A percentile compares a stretch with the other conserved stretches of the same genome.
These are phyloP conservation scores for Moesziomyces globuligerus DNA, from an alignment of 1,284 basidiomycete species.

Conservation along the genomic window DNA sequence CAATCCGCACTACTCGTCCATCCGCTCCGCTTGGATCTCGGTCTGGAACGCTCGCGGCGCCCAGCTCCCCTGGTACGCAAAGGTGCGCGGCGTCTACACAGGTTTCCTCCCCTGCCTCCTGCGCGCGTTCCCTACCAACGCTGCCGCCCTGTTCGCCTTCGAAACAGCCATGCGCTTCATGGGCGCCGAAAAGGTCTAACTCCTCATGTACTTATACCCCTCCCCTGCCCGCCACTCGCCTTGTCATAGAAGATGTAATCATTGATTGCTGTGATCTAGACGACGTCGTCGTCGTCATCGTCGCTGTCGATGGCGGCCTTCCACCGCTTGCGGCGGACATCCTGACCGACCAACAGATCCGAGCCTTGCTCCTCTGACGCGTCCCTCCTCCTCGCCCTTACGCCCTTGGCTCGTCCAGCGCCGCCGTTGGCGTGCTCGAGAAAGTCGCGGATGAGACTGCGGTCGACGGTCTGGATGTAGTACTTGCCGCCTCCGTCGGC, in stretches of 20 bases:
- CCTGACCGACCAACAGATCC: slow-evolving; percentile 31
- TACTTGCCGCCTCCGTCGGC: slow-evolving; percentile 63
- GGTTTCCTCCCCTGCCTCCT: slow-evolving; percentile 59
- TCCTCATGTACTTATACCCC: no score
- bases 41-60: slow-evolving; percentile 50
- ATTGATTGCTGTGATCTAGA: slow-evolving; percentile 4
- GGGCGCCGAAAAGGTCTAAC: slow-evolving; percentile 52
- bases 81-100: slow-evolving; percentile 52
- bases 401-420: background rate
- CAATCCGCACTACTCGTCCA: slow-evolving; percentile 65
- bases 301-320: slow-evolving; percentile 33
- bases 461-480: slow-evolving; percentile 61
- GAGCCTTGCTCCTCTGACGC: slow-evolving; percentile 3
- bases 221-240: no score
- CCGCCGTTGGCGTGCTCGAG: slow-evolving; percentile 10
- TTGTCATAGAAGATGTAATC: slow-evolving; percentile 1
- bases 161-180: slow-evolving; percentile 62
- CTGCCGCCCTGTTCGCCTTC: slow-evolving; percentile 60
- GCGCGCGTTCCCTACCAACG: slow-evolving; percentile 64
- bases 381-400: background rate
- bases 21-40: slow-evolving; percentile 28
- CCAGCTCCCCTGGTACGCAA: slow-evolving; percentile 4
- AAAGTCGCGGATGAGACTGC: slow-evolving; percentile 42
- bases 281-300: slow-evolving; percentile 20
- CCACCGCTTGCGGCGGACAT: slow-evolving; percentile 36